Evolutionary conservation across 1,284 basidiomycete species (phyloP).

Genomic region (Meira miltonrushii): DNA sequence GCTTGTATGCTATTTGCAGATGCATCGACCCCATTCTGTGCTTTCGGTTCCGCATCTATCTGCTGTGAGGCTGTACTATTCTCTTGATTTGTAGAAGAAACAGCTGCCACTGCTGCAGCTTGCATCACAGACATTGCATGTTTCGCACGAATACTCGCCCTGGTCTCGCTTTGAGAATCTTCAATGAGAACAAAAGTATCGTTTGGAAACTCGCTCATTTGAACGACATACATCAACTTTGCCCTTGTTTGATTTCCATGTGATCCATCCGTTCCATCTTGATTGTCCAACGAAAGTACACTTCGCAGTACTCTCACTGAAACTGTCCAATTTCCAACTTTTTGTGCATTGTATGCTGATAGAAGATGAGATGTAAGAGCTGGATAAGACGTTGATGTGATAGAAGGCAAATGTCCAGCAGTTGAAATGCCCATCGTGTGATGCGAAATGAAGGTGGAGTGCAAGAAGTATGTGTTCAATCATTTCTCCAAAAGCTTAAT

Average conservation of each 20-base stretch:
- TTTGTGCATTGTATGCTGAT: slow-evolving; percentile 2
- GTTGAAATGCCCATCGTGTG: background rate
- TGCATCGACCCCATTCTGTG: background rate
- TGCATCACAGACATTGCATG: background rate
- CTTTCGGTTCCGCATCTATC: too few relatives aligned
- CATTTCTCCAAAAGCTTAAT: too few relatives aligned
- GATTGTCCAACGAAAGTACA: background rate
- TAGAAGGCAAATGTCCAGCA: slow-evolving; percentile 1
- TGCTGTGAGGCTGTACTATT: background rate
- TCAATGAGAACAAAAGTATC: slow-evolving; percentile 7
- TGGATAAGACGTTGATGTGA: slow-evolving; percentile 8
- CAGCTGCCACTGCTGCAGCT: too few relatives aligned
- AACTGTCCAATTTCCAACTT: slow-evolving; percentile 2
- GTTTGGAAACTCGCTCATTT: slow-evolving; percentile 6
- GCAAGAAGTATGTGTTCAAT: too few relatives aligned
- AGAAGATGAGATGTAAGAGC: background rate
- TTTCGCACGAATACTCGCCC: background rate
- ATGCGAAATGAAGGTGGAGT: too few relatives aligned
- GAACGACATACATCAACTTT: slow-evolving; percentile 7
- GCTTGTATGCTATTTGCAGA: background rate
- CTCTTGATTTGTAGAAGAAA: background rate
- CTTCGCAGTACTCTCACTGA: slow-evolving; percentile 1
- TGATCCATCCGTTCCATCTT: background rate
- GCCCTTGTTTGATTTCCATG: background rate
- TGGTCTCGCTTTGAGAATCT: slow-evolving; percentile 5